Evolutionary conservation across 2,329 filamentous ascomycete genomes (phyloP), one percentile per base, ranked within the genome.

Genomic region (Penicillium sp.): DNA sequence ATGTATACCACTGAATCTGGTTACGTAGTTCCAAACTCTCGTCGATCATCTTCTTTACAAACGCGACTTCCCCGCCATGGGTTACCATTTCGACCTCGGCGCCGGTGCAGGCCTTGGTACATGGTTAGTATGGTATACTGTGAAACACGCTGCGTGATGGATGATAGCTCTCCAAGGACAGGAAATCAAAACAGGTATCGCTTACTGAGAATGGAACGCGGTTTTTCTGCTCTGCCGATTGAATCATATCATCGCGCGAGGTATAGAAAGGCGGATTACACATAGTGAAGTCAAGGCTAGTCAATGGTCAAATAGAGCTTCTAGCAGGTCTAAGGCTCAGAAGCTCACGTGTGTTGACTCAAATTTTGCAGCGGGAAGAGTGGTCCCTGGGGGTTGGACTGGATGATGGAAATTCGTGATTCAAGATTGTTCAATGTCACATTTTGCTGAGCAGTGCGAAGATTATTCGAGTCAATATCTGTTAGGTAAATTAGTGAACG

Each of bases 251-350:
- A 5, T 80, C 73, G 3, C 81, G 75, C 0, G 89, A 91, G n/a
- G 79, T 73, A 76, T 97, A 97, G 75, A 99, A 99, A 0, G 94
- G 94, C 0, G 94, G 94, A 62, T 99, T 99, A 60, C 88, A 93
- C 85, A 97, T 95, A 55, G 84, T 85, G 69, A 97, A 97, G 68
- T 93, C 87, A 40, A 96, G 78, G 3, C 77, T 79, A 9, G 66
- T 49, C 42, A 45, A 45, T 43, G 32, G 49, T 53, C 51, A 38
- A 18, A 30, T 23, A 42, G 11, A 3, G 26, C 16, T 16, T 23
- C 7, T 27, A 14, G 11, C 14, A 27, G 13, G 32, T 8, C 3
- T 2, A 8, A 39, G 5, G 2, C 10, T 23, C n/a, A 38, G 9
- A n/a, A 16, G 47, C 58, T 53, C 54, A 68, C 19, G 55, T 62